Base-by-base conservation (phyloP, 257 asterid genomes). In the Cynanchum wilfordii region DNA sequence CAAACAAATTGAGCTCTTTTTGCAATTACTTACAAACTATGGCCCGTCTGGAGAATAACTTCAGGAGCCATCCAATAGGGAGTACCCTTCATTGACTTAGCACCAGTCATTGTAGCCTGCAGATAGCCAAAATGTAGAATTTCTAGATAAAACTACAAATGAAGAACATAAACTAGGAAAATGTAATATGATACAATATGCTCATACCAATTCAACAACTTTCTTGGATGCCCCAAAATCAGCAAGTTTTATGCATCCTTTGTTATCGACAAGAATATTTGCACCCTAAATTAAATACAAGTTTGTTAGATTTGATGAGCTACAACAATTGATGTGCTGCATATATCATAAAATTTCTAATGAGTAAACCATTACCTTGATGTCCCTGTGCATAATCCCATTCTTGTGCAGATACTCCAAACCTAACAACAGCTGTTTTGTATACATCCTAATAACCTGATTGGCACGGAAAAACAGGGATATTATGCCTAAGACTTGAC, bases 41-140 rank as follows among this genome's bases (percentile, higher is more conserved):
- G 99, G 74, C 99, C 99, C 75, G 97, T 95, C 87, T 95, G 99
- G 78, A 92, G 94, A 73, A 95, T 95, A 69, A 95, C 99, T 87
- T 95, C 99, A 69, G 99, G 98, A 85, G 99, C 99, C 99, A 95
- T 95, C 99, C 99, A 95, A 78, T 95, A 95, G 30, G 99, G 98
- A 77, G 99, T 95, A 67, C 99, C 99, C 89, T 95, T 92, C 99
- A 95, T 95, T 68, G 99, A 92, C 80, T 95, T 95, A 73, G 98
- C 97, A 79, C 96, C 97, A 63, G 95, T 95, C 79, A 95, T 89
- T 66, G 99, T 95, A 69, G 97, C 99, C 98, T 95, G 92, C 80
- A 77, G 75, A 78, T 64, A 65, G 60, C 57, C 57, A 54, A 55
- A 51, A 77, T 51, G 75, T 66, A 59, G 64, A 68, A 54, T 60